A percentile compares a stretch with the other conserved stretches of the same genome.
Conservation (phyloP, 305 asterid species). For the Striga hermonthica region DNA sequence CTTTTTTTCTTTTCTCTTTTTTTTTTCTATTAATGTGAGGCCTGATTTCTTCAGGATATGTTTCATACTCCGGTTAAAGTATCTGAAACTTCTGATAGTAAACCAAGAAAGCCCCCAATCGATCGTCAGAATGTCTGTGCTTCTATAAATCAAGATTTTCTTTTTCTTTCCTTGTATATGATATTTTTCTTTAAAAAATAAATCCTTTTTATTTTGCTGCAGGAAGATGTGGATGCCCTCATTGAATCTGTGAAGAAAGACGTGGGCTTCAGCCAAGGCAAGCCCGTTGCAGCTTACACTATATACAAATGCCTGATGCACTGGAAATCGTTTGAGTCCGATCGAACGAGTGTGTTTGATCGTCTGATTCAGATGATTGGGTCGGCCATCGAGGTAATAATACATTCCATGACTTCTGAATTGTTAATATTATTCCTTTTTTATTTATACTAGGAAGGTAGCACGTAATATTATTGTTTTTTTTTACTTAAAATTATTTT, state of each 20-base stretch:
- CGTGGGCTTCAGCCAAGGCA: constrained; percentile 83
- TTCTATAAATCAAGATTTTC: constrained; percentile 16
- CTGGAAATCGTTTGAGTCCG: constrained; percentile 93
- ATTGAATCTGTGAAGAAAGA: constrained; percentile 68
- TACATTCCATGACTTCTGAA: no score
- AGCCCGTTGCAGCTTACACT: constrained; percentile 83
- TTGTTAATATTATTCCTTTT: no score
- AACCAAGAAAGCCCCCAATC: constrained; percentile 57
- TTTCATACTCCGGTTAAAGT: constrained; percentile 46
- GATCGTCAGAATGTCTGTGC: constrained; percentile 62
- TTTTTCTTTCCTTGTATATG: constrained; percentile 21
- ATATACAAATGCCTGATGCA: constrained; percentile 83
- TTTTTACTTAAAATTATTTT: no score
- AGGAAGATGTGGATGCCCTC: constrained; percentile 86
- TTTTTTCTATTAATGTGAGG: constrained; percentile 8
- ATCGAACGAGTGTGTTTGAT: constrained; percentile 82
- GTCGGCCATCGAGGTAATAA: constrained; percentile 74
- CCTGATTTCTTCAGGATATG: constrained; percentile 50
- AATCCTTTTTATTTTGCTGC: constrained; percentile 31
- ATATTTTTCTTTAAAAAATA: constrained; percentile 15
- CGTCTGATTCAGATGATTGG: constrained; percentile 88
- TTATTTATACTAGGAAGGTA: no score
- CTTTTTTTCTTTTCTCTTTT: neutral
- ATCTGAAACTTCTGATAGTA: constrained; percentile 64
- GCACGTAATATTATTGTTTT: no score